phyloP scores from a whole-genome alignment of 805 yeast genomes.

The Zygosaccharomyces pseudorouxii region DNA sequence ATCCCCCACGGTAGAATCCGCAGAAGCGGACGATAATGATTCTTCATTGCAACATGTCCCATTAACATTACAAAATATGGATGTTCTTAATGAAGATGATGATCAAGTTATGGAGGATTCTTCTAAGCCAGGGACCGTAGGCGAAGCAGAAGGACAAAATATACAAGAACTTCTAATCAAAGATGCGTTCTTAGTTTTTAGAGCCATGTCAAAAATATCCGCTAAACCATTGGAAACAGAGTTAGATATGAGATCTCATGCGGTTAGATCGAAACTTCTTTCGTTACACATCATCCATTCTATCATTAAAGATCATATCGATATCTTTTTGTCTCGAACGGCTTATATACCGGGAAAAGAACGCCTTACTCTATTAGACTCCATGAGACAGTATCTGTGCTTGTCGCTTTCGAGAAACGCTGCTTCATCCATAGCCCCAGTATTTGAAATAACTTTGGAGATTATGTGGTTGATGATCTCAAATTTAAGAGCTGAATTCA shows the following conservation, averaged over 20 bases:
- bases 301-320: slow-evolving; percentile 78
- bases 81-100: slow-evolving; percentile 51
- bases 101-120: slow-evolving; percentile 47
- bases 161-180: slow-evolving; percentile 67
- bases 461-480: slow-evolving; percentile 87
- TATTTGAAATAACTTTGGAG: slow-evolving; percentile 85
- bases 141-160: slow-evolving; percentile 12
- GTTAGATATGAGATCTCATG: slow-evolving; percentile 83
- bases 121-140: slow-evolving; percentile 14
- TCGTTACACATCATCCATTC: slow-evolving; percentile 86
- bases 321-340: slow-evolving; percentile 61
- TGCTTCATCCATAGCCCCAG: slow-evolving; percentile 85
- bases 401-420: slow-evolving; percentile 84
- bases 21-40: slow-evolving; percentile 3
- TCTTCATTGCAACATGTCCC: slow-evolving; percentile 28
- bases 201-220: slow-evolving; percentile 92
- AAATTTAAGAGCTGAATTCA: slow-evolving; percentile 80
- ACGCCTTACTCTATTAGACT: slow-evolving; percentile 63
- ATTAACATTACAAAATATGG: slow-evolving; percentile 58
- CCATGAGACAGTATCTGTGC: slow-evolving; percentile 80
- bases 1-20: slow-evolving; percentile 2
- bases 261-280: slow-evolving; percentile 83
- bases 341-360: slow-evolving; percentile 52
- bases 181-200: slow-evolving; percentile 87
- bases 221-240: slow-evolving; percentile 77